Conservation (phyloP, 2,329 filamentous ascomycete species). For the Aspergillus arachidicola region DNA sequence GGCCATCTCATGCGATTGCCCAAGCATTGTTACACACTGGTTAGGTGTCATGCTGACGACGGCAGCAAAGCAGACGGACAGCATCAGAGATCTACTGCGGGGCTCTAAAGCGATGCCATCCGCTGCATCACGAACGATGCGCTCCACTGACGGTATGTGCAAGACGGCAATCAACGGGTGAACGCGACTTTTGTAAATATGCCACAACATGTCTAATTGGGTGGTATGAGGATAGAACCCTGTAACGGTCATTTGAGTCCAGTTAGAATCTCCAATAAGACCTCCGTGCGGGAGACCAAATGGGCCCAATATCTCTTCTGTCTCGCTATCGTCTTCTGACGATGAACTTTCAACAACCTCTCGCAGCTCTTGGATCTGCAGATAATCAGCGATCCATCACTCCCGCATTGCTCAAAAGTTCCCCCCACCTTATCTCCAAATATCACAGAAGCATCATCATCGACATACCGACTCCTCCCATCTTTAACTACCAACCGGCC, state of each 20-base stretch:
- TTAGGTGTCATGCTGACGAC: constrained; percentile 17
- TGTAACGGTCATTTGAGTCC: not conserved
- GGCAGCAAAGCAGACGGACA: constrained; percentile 21
- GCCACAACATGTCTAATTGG: constrained; percentile 19
- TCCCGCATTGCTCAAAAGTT: not conserved
- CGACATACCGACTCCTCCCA: constrained; percentile 19
- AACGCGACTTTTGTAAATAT: constrained; percentile 21
- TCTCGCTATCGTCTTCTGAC: not conserved
- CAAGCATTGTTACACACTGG: constrained; percentile 13
- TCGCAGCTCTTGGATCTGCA: constrained; percentile 15
- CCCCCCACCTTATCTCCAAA: constrained; percentile 20
- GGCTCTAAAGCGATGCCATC: not conserved
- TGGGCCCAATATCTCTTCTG: not conserved
- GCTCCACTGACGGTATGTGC: constrained; percentile 12
- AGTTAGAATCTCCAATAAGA: not conserved
- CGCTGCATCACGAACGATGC: constrained; percentile 7
- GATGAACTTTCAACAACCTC: constrained; percentile 9
- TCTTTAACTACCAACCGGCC: constrained; percentile 9
- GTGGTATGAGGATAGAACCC: not conserved
- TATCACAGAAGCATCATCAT: constrained; percentile 20
- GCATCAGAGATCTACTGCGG: constrained; percentile 11
- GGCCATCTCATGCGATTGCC: constrained; percentile 3
- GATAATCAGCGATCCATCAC: not conserved
- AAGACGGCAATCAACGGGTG: constrained; percentile 25
- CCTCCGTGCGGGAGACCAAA: not conserved